phyloP scores from a whole-genome alignment of 768 basidiomycete genomes.

The Termitomyces bulborhizus region DNA sequence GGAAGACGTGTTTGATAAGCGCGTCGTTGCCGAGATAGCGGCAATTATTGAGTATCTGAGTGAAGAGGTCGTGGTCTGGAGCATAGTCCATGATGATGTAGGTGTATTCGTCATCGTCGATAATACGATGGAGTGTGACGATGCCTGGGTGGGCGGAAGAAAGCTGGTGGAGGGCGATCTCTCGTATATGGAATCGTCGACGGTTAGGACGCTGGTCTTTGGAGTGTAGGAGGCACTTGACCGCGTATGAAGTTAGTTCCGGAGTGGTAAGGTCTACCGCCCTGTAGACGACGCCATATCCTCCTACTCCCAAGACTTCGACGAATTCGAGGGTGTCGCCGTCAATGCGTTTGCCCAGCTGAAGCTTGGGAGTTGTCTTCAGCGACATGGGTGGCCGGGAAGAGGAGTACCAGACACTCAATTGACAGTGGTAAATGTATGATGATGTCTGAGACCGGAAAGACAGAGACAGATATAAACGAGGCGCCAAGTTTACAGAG shows the following conservation, averaged over 20 bases:
- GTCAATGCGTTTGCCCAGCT: slow-evolving; percentile 80
- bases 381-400: slow-evolving; percentile 9
- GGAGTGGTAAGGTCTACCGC: slow-evolving; percentile 59
- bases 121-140: slow-evolving; percentile 82
- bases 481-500: neutral
- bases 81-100: slow-evolving; percentile 95
- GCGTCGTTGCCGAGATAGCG: slow-evolving; percentile 80
- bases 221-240: slow-evolving; percentile 79
- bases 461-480: neutral
- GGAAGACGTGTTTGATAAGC: slow-evolving; percentile 85
- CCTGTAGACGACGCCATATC: slow-evolving; percentile 93
- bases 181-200: slow-evolving; percentile 77
- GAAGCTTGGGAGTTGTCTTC: slow-evolving; percentile 30
- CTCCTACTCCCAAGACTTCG: slow-evolving; percentile 85
- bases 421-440: neutral
- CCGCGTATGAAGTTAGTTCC: slow-evolving; percentile 62
- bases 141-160: slow-evolving; percentile 74
- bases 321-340: slow-evolving; percentile 75
- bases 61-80: slow-evolving; percentile 85
- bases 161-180: slow-evolving; percentile 77
- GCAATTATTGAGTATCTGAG: slow-evolving; percentile 74
- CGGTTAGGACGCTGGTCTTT: slow-evolving; percentile 44
- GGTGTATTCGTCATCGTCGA: slow-evolving; percentile 76
- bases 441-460: slow-evolving; percentile 1
- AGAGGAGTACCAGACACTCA: slow-evolving; percentile 3